Evolutionary conservation across 306 rosid genomes (phyloP), one percentile per base, ranked within the genome.

Genomic region (Ceratonia siliqua): DNA sequence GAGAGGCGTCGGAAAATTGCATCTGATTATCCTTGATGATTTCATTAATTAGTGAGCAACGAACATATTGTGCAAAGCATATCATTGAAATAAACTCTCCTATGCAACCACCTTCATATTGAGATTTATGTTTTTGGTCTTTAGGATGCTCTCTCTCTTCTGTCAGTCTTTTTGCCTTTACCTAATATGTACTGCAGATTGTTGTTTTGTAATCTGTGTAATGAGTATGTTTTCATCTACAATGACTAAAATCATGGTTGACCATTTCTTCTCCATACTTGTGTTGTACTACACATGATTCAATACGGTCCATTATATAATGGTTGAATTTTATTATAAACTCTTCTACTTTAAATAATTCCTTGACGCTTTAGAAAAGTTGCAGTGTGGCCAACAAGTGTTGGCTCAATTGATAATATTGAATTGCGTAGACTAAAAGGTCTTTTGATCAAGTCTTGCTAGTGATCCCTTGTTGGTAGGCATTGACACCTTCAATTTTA

Each of bases 1-100:
- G 85, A 83, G 79, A 86, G 97, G 78, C 91, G 99, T 11, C 79
- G 99, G 87, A 94, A 90, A 74, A 84, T 52, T 79, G 43, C 85
- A 30, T 50, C 82, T 2, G 92, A 91, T 5, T 74, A 43, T 36
- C 85, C n/a, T n/a, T n/a, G n/a, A n/a, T n/a, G n/a, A n/a, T n/a
- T n/a, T n/a, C n/a, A n/a, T n/a, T n/a, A n/a, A n/a, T n/a, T n/a
- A n/a, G n/a, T n/a, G n/a, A n/a, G n/a, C n/a, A n/a, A n/a, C n/a
- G n/a, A n/a, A n/a, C n/a, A n/a, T n/a, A n/a, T n/a, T n/a, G n/a
- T n/a, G n/a, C n/a, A n/a, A n/a, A n/a, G n/a, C n/a, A 71, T 64
- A 45, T 43, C 18, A 72, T 74, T 65, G 63, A 70, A 76, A 76
- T 70, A 72, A 81, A 32, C 33, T 53, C 71, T 43, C 65, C 71